Conservation (phyloP, 305 asterid species). For the Rubia balearica region DNA sequence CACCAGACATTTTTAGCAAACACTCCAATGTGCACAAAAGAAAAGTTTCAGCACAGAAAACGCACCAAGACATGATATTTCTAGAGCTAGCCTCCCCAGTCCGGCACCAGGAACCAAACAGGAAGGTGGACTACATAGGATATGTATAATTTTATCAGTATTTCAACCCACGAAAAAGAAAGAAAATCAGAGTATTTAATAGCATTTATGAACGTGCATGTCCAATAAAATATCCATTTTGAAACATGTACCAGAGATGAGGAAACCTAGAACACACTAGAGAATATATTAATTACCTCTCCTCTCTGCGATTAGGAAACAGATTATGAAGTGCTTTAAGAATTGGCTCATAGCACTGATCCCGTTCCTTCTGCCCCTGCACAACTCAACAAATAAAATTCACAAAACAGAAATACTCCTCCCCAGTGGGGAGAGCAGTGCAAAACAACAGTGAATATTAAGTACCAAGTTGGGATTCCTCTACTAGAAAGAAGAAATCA, state of each 20-base stretch:
- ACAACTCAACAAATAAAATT: constrained; percentile 17
- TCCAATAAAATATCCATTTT: background rate
- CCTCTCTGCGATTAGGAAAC: constrained; percentile 57
- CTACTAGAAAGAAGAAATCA: constrained; percentile 15
- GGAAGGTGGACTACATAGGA: constrained; percentile 61
- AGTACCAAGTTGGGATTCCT: constrained; percentile 15
- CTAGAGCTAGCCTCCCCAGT: constrained; percentile 94
- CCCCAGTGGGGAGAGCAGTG: background rate
- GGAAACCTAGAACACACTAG: background rate
- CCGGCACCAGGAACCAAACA: constrained; percentile 99
- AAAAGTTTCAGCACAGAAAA: constrained; percentile 5
- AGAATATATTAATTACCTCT: constrained; percentile 34
- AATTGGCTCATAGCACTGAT: constrained; percentile 86
- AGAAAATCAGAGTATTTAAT: constrained; percentile 8
- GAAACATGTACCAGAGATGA: background rate
- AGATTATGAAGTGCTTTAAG: constrained; percentile 67
- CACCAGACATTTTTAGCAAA: background rate
- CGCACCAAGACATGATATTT: constrained; percentile 84
- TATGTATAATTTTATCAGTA: constrained; percentile 25
- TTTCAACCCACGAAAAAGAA: constrained; percentile 15
- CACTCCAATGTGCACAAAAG: background rate
- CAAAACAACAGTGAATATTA: background rate
- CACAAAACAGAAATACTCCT: constrained; percentile 3
- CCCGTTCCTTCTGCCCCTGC: constrained; percentile 90
- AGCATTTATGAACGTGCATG: background rate